A percentile compares a stretch with the other conserved stretches of the same genome.
phyloP scores from a whole-genome alignment of 495 filamentous ascomycete genomes.

The Hypoxylon crocopeplum region DNA sequence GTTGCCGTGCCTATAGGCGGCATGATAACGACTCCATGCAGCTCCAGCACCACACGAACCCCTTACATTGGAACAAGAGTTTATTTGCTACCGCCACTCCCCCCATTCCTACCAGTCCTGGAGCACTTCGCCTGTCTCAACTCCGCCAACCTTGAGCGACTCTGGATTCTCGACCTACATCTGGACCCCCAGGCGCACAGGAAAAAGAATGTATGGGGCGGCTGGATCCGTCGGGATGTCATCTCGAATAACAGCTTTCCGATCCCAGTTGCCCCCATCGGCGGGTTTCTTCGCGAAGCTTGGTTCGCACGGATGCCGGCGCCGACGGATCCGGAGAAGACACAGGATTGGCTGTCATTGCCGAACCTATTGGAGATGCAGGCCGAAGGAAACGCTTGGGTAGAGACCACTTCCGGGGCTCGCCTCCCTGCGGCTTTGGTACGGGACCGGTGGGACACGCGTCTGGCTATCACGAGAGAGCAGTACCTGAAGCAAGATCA shows the following conservation, averaged over 20 bases:
- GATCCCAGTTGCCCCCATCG: slow-evolving; percentile 1
- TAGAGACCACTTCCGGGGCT: neutral
- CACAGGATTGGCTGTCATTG: slow-evolving; percentile 3
- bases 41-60: neutral
- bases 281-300: neutral
- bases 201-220: neutral
- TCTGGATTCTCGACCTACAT: slow-evolving; percentile 13
- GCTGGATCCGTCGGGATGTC: slow-evolving; percentile 24
- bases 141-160: slow-evolving; percentile 1
- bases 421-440: neutral
- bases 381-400: slow-evolving; percentile 1
- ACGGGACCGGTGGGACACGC: neutral
- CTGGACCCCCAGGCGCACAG: neutral
- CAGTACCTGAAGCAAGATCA: neutral
- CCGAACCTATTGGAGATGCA: neutral
- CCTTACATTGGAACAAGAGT: neutral
- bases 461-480: neutral
- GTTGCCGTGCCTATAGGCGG: neutral
- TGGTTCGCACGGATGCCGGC: slow-evolving; percentile 5
- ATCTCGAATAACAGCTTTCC: slow-evolving; percentile 7
- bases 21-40: slow-evolving; percentile 16
- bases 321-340: neutral
- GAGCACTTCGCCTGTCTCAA: slow-evolving; percentile 11
- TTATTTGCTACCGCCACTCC: slow-evolving; percentile 11
- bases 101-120: neutral